A percentile compares a stretch with the other conserved stretches of the same genome.
phyloP scores from a whole-genome alignment of 2,329 filamentous ascomycete genomes.

The Penicillium sp. region DNA sequence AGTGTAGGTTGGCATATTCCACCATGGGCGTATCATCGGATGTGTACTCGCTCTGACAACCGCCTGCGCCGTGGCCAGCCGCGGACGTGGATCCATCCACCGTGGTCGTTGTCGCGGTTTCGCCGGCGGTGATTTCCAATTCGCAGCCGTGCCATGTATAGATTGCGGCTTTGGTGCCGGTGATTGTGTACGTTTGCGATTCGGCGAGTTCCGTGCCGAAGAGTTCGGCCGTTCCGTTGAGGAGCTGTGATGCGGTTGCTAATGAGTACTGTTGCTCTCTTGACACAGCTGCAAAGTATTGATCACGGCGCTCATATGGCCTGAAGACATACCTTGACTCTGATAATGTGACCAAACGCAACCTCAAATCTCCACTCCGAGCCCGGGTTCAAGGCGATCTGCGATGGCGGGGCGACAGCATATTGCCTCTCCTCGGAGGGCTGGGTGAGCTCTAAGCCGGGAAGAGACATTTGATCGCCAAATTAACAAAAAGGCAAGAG shows the following conservation, averaged over 20 bases:
- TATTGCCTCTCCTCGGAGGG: conserved; percentile 52
- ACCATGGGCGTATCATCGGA: conserved; percentile 81
- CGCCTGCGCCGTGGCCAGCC: conserved; percentile 51
- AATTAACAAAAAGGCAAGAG: background rate
- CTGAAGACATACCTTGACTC: conserved; percentile 50
- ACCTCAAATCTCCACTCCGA: conserved; percentile 82
- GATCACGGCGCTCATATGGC: background rate
- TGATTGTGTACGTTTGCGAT: conserved; percentile 77
- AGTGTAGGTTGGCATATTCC: conserved; percentile 81
- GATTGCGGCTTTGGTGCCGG: conserved; percentile 80
- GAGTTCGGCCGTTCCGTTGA: conserved; percentile 83
- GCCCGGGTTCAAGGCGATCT: conserved; percentile 60
- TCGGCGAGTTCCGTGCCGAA: conserved; percentile 92
- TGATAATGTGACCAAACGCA: conserved; percentile 54
- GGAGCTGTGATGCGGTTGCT: conserved; percentile 51
- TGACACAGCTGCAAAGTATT: background rate
- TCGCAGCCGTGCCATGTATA: conserved; percentile 90
- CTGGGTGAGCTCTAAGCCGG: conserved; percentile 69
- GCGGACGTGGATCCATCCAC: conserved; percentile 32
- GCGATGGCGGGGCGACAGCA: conserved; percentile 40
- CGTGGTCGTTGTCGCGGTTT: conserved; percentile 43
- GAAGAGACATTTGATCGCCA: conserved; percentile 65
- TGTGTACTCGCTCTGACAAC: conserved; percentile 67
- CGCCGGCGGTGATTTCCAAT: conserved; percentile 70
- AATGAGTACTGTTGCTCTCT: conserved; percentile 4